Conservation (phyloP, 164 flowering plant species). For the Akebia trifoliata region DNA sequence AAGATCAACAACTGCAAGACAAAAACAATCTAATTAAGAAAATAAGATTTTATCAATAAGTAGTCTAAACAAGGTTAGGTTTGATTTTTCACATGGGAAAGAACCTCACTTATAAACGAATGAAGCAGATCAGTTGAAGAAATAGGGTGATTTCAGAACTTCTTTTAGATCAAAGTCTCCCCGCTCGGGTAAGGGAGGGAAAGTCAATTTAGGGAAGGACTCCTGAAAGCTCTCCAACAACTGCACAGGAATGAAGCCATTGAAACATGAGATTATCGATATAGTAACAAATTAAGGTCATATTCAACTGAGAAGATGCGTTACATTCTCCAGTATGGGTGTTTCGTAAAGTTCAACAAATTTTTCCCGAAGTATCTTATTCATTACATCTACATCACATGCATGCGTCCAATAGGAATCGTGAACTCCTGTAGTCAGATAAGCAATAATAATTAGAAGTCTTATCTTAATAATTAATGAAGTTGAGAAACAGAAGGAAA, state of each 20-base stretch:
- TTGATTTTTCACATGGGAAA: too few relatives aligned
- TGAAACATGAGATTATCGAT: not conserved
- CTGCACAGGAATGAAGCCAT: constrained; percentile 25
- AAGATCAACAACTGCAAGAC: too few relatives aligned
- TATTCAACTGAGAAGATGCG: constrained; percentile 6
- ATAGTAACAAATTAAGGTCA: not conserved
- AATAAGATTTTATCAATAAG: too few relatives aligned
- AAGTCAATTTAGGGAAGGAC: constrained; percentile 39
- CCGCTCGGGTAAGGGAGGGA: constrained; percentile 53
- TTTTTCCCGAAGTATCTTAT: constrained; percentile 76
- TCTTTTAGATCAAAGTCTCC: constrained; percentile 56
- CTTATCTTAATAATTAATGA: not conserved
- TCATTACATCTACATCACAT: constrained; percentile 89
- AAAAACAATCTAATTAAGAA: too few relatives aligned
- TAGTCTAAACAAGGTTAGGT: too few relatives aligned
- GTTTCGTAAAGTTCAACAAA: constrained; percentile 87
- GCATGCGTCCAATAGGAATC: constrained; percentile 99
- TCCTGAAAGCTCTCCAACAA: constrained; percentile 49
- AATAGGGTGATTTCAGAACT: constrained; percentile 46
- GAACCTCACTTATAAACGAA: not conserved
- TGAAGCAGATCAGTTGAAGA: constrained; percentile 40
- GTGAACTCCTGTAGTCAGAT: constrained; percentile 73
- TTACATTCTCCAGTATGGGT: constrained; percentile 87
- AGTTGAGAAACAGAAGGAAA: not conserved
- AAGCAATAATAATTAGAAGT: not conserved